Evolutionary conservation across 2,329 filamentous ascomycete genomes (phyloP).

Genomic region (Diaporthe batatas): DNA sequence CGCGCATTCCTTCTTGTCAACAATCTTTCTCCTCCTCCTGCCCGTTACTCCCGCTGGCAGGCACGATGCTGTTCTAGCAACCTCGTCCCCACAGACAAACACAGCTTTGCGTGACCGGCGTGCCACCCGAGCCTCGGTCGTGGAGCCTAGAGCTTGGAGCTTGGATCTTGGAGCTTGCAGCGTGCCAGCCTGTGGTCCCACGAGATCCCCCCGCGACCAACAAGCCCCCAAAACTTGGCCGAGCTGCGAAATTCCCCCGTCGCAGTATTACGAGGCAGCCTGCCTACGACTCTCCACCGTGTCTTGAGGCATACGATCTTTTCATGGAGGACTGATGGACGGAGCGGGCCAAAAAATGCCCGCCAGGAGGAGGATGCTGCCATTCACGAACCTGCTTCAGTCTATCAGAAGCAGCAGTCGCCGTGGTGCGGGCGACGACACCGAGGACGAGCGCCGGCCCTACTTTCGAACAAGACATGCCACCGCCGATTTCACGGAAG

Average conservation of each 20-base stretch:
- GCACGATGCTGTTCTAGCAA: conserved; percentile 23
- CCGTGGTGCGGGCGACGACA: conserved; percentile 40
- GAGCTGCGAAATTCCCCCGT: neutral
- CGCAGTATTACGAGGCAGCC: conserved; percentile 24
- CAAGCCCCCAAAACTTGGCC: neutral
- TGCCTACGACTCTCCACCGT: neutral
- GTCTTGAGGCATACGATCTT: neutral
- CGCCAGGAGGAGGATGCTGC: conserved; percentile 50
- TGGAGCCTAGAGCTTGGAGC: neutral
- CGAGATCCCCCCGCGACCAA: neutral
- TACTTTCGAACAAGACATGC: conserved; percentile 63
- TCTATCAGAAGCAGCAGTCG: conserved; percentile 51
- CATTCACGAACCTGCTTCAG: conserved; percentile 49
- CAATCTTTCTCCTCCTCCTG: conserved; percentile 7
- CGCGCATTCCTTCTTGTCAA: conserved; percentile 38
- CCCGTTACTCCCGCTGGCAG: neutral
- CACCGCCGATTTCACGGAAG: conserved; percentile 75
- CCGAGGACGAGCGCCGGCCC: conserved; percentile 45
- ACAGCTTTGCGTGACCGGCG: conserved; percentile 16
- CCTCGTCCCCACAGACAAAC: neutral
- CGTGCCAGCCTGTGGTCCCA: neutral
- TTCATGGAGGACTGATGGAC: conserved; percentile 44
- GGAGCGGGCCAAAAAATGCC: conserved; percentile 45
- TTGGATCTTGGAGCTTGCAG: neutral
- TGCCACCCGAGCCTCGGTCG: neutral